phyloP scores from a whole-genome alignment of 306 rosid genomes.

The Adenanthera pavonina region DNA sequence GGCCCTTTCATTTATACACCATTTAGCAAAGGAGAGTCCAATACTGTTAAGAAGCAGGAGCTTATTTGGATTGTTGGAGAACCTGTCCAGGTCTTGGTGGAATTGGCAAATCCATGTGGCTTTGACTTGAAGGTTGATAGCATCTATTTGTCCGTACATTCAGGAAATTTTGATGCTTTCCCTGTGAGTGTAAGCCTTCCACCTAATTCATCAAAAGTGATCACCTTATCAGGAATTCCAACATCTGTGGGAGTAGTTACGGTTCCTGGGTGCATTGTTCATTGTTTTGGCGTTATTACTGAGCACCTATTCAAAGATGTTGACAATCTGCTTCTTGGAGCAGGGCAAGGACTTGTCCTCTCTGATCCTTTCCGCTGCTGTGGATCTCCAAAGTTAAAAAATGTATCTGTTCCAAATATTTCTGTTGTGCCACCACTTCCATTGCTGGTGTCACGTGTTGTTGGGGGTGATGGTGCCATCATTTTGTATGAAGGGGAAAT shows the following conservation, averaged over 20 bases:
- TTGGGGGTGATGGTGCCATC: slow-evolving; percentile 94
- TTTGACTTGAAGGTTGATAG: slow-evolving; percentile 94
- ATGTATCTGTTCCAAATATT: slow-evolving; percentile 76
- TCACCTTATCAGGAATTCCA: slow-evolving; percentile 89
- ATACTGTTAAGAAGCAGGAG: slow-evolving; percentile 74
- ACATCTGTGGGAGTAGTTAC: slow-evolving; percentile 82
- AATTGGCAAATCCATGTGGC: slow-evolving; percentile 97
- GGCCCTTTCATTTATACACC: slow-evolving; percentile 99
- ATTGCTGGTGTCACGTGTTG: slow-evolving; percentile 76
- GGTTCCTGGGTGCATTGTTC: slow-evolving; percentile 92
- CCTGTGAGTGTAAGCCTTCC: slow-evolving; percentile 85
- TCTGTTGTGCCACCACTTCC: slow-evolving; percentile 86
- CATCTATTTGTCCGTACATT: slow-evolving; percentile 89
- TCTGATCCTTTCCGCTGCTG: slow-evolving; percentile 97
- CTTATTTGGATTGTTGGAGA: slow-evolving; percentile 92
- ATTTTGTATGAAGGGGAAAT: slow-evolving; percentile 96
- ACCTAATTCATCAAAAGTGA: slow-evolving; percentile 91
- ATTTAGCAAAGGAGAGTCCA: slow-evolving; percentile 92
- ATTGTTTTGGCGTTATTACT: slow-evolving; percentile 96
- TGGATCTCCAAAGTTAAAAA: slow-evolving; percentile 89
- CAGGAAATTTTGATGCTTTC: slow-evolving; percentile 91
- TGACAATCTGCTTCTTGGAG: slow-evolving; percentile 95
- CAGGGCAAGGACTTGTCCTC: slow-evolving; percentile 92
- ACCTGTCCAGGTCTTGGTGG: slow-evolving; percentile 92
- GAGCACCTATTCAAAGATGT: slow-evolving; percentile 97